These are phyloP conservation scores for Tausonia pullulans DNA, from an alignment of 1,284 basidiomycete species.

Conservation along the genomic window DNA sequence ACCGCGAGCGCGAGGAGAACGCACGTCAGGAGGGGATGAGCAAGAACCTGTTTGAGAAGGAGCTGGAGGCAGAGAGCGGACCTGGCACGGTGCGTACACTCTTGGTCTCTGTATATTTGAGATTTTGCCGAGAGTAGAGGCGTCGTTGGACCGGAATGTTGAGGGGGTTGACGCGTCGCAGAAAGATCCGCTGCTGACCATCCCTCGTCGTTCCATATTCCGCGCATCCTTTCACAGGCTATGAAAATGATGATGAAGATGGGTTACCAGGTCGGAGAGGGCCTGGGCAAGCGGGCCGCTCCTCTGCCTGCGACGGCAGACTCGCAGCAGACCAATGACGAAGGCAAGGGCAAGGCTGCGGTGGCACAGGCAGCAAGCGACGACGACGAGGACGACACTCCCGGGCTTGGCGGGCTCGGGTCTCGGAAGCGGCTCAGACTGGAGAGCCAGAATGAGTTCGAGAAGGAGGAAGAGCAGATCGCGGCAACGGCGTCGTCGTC, in stretches of 20 bases:
- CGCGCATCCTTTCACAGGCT: constrained; percentile 25
- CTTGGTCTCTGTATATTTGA: no score
- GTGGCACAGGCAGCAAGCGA: not conserved
- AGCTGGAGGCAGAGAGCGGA: constrained; percentile 49
- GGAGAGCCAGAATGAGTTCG: not conserved
- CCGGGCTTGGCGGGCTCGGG: constrained; percentile 5
- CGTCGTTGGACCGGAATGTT: no score
- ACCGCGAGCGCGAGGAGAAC: constrained; percentile 56
- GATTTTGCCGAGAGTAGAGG: no score
- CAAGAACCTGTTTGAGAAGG: constrained; percentile 64
- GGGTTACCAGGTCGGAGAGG: constrained; percentile 9
- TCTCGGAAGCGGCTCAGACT: constrained; percentile 1
- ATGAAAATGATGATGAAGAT: constrained; percentile 19
- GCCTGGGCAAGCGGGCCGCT: not conserved
- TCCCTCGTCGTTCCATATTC: no score
- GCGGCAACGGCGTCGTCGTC: not conserved
- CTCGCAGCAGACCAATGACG: constrained; percentile 17
- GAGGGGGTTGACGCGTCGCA: no score
- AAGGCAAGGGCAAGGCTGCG: not conserved
- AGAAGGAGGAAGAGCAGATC: not conserved
- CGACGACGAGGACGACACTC: constrained; percentile 19
- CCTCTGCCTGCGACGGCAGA: not conserved
- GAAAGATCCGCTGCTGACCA: no score
- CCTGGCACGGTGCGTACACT: constrained; percentile 39
- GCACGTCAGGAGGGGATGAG: constrained; percentile 59